Evolutionary conservation across 1,139 yeast genomes (phyloP).

Genomic region (Saccharomyces pastorianus): DNA sequence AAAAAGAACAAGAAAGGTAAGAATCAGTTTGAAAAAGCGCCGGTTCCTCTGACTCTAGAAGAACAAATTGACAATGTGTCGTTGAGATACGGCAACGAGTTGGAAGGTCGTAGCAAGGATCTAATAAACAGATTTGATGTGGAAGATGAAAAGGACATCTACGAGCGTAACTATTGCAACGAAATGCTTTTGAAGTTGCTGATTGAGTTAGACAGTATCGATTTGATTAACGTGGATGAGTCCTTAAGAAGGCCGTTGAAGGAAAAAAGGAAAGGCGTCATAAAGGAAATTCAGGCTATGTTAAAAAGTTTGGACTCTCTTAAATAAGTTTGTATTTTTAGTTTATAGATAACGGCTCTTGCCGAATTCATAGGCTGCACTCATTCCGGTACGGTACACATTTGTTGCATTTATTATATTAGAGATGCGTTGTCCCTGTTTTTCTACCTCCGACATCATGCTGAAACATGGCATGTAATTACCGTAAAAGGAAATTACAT

Average conservation of each 20-base stretch:
- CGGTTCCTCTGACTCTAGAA: constrained; percentile 21
- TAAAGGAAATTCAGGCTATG: constrained; percentile 52
- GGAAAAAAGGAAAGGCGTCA: constrained; percentile 49
- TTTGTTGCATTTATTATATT: not conserved
- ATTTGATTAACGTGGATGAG: constrained; percentile 37
- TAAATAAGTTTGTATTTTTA: constrained; percentile 6
- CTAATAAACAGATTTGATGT: constrained; percentile 19
- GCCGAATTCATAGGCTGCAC: not conserved
- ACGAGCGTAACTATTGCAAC: constrained; percentile 50
- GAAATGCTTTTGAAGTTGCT: constrained; percentile 61
- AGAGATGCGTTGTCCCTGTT: not conserved
- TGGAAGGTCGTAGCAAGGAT: constrained; percentile 17
- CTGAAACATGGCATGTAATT: not conserved
- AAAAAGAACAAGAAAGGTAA: constrained; percentile 5
- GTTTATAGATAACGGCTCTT: not conserved
- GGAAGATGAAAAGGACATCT: constrained; percentile 35
- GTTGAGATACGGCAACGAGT: constrained; percentile 24
- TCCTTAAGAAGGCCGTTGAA: constrained; percentile 42
- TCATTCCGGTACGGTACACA: not conserved
- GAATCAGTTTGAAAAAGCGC: constrained; percentile 8
- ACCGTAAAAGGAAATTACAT: not conserved
- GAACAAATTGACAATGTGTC: constrained; percentile 23
- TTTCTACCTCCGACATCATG: not conserved
- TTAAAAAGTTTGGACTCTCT: constrained; percentile 52
- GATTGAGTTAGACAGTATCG: constrained; percentile 59